These are phyloP conservation scores for Cladosporium cucumerinum DNA, from an alignment of 2,329 filamentous ascomycete species.

Conservation along the genomic window DNA sequence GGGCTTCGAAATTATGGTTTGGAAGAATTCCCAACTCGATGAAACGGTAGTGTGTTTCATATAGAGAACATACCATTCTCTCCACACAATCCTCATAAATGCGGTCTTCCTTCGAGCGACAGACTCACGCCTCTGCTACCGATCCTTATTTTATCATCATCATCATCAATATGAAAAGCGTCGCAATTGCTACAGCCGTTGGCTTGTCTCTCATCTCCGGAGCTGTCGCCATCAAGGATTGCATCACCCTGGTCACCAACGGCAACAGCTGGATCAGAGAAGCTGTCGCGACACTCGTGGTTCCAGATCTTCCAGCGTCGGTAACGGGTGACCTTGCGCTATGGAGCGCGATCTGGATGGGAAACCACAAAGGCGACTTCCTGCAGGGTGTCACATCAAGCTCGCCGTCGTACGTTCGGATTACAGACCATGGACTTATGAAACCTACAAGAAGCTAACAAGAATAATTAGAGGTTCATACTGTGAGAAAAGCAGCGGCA, in stretches of 20 bases:
- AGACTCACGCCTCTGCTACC: background rate
- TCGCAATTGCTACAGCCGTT: background rate
- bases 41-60: background rate
- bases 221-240: background rate
- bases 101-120: background rate
- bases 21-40: background rate
- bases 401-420: background rate
- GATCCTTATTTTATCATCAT: background rate
- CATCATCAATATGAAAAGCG: background rate
- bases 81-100: background rate
- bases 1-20: background rate
- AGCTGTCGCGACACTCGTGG: background rate
- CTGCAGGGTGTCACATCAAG: conserved; percentile 1
- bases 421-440: background rate
- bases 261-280: background rate
- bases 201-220: background rate
- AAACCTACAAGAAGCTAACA: background rate
- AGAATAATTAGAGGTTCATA: background rate
- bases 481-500: background rate
- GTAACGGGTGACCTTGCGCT: conserved; percentile 1
- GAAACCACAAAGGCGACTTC: background rate
- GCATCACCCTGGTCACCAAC: background rate
- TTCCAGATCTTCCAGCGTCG: background rate
- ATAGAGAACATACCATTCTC: background rate
- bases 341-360: conserved; percentile 6